Conservation (phyloP, 305 asterid genomes). For the Fraxinus platypoda region DNA sequence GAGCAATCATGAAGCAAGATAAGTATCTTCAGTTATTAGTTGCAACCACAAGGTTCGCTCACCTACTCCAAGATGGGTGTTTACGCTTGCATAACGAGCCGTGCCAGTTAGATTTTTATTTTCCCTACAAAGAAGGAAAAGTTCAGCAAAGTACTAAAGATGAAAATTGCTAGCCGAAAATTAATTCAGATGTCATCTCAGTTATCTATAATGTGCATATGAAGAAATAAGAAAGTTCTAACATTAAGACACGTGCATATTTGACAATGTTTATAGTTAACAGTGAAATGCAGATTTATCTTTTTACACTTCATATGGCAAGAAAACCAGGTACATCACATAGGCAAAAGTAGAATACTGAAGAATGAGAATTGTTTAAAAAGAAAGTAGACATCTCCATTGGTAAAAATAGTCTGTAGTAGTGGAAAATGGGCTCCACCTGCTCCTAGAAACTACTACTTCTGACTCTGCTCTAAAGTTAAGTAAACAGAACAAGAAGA, state of each 20-base stretch:
- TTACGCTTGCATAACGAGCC: slow-evolving; percentile 88
- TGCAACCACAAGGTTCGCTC: slow-evolving; percentile 27
- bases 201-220: slow-evolving; percentile 3
- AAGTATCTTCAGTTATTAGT: neutral
- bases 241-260: neutral
- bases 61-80: slow-evolving; percentile 89
- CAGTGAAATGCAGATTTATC: neutral
- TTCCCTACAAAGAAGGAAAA: slow-evolving; percentile 51
- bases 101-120: slow-evolving; percentile 88
- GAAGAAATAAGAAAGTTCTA: slow-evolving; percentile 1
- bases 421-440: neutral
- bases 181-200: neutral
- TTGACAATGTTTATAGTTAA: neutral
- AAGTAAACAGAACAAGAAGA: neutral
- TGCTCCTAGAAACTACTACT: neutral
- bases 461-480: neutral
- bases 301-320: neutral
- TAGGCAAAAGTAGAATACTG: neutral
- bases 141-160: neutral
- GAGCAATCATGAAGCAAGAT: neutral
- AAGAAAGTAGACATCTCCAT: neutral
- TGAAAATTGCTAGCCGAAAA: neutral
- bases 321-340: slow-evolving; percentile 4
- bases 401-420: neutral
- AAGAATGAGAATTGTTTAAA: neutral